A percentile compares a stretch with the other conserved stretches of the same genome.
These are phyloP conservation scores for Aurantiochytrium sp. DNA, from an alignment of 108 stramenopile species.

Conservation along the genomic window DNA sequence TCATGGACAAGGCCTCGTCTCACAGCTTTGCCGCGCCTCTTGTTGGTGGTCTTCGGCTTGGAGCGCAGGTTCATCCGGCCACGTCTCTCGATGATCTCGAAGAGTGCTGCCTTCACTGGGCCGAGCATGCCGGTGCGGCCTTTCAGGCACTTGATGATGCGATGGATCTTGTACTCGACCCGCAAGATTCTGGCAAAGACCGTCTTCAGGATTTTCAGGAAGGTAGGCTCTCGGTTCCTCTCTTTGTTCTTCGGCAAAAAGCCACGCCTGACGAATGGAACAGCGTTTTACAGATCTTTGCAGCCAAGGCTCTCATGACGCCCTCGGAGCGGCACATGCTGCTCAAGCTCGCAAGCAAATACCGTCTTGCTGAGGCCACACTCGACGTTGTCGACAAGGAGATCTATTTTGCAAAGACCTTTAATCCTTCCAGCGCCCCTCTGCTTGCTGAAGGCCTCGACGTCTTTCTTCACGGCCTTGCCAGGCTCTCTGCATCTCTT, in stretches of 20 bases:
- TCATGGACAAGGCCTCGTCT: neutral
- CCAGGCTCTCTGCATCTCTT: neutral
- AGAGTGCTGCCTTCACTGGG: neutral
- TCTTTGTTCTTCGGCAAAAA: neutral
- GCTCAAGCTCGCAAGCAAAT: neutral
- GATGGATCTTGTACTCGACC: neutral
- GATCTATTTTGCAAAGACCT: neutral
- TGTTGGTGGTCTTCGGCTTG: neutral
- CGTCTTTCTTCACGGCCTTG: neutral
- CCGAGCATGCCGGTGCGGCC: neutral
- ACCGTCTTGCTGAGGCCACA: neutral
- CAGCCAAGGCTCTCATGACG: neutral
- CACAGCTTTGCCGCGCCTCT: neutral
- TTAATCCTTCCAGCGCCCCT: neutral
- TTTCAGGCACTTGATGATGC: neutral
- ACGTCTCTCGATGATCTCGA: neutral
- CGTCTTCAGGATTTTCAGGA: neutral
- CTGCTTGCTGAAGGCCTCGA: neutral
- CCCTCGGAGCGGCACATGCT: neutral
- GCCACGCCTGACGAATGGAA: neutral
- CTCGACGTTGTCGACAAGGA: neutral
- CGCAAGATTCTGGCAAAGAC: neutral
- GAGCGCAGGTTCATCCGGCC: neutral
- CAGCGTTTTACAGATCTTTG: neutral
- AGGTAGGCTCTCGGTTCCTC: neutral